Evolutionary conservation across 2,329 filamentous ascomycete genomes (phyloP).

Genomic region (Aspergillus sp.): DNA sequence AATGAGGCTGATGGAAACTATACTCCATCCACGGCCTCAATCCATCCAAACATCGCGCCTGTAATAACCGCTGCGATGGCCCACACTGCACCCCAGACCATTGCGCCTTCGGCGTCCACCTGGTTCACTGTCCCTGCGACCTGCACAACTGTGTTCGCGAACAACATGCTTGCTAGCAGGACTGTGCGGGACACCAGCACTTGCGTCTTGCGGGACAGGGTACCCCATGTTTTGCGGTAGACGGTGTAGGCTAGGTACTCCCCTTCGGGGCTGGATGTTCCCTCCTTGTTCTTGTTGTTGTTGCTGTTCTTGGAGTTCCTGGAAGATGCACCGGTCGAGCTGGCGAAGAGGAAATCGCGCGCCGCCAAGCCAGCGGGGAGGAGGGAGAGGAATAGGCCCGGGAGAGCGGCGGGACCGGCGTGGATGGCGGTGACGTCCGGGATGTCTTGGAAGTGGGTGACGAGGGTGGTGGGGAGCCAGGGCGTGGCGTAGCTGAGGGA

Average conservation of each 20-base stretch:
- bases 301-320: constrained; percentile 44
- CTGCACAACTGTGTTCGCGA: constrained; percentile 63
- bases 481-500: constrained; percentile 66
- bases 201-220: constrained; percentile 60
- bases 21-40: constrained; percentile 42
- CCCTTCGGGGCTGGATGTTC: constrained; percentile 57
- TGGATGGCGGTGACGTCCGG: constrained; percentile 69
- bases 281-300: constrained; percentile 47
- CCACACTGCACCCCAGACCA: constrained; percentile 75
- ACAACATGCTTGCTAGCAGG: constrained; percentile 48
- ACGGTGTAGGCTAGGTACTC: constrained; percentile 74
- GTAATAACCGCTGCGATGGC: constrained; percentile 49
- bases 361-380: constrained; percentile 71
- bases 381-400: constrained; percentile 52
- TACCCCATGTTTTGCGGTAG: constrained; percentile 60
- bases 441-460: constrained; percentile 73
- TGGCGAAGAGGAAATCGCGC: constrained; percentile 72
- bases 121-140: constrained; percentile 68
- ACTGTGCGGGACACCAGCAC: constrained; percentile 65
- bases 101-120: constrained; percentile 69
- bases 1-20: constrained; percentile 12
- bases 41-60: constrained; percentile 41
- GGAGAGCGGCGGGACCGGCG: constrained; percentile 57
- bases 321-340: constrained; percentile 48
- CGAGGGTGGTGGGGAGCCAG: constrained; percentile 70